phyloP scores from a whole-genome alignment of 805 yeast species.

The Yarrowia deformans region DNA sequence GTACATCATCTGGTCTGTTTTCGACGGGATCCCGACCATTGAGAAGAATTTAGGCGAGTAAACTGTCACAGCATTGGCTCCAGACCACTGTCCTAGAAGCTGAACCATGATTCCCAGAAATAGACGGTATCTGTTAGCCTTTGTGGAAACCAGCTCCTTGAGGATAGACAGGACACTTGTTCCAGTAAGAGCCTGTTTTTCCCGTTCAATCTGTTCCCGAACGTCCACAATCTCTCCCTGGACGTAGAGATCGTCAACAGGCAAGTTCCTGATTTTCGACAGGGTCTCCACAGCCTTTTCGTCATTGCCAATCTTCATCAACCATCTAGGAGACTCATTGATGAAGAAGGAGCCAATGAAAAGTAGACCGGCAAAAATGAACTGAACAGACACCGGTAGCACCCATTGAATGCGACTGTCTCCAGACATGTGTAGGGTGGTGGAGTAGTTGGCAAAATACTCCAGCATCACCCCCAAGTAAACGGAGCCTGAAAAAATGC shows the following conservation, averaged over 20 bases:
- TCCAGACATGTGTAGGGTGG: constrained; percentile 56
- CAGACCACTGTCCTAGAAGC: constrained; percentile 58
- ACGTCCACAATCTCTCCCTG: constrained; percentile 60
- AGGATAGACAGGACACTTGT: constrained; percentile 50
- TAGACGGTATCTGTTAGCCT: constrained; percentile 53
- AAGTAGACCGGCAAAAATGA: constrained; percentile 57
- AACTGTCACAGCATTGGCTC: constrained; percentile 63
- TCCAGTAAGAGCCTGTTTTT: constrained; percentile 48
- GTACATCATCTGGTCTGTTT: constrained; percentile 54
- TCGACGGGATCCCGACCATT: constrained; percentile 56
- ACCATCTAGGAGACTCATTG: constrained; percentile 62
- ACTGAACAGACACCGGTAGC: constrained; percentile 51
- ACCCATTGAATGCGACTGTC: constrained; percentile 58
- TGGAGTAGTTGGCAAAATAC: constrained; percentile 58
- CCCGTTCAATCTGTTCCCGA: constrained; percentile 56
- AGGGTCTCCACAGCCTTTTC: constrained; percentile 55
- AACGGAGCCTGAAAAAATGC: constrained; percentile 65
- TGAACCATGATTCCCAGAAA: constrained; percentile 54
- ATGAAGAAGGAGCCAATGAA: constrained; percentile 56
- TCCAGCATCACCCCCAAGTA: constrained; percentile 61
- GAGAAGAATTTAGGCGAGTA: constrained; percentile 63
- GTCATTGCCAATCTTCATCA: constrained; percentile 54
- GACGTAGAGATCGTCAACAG: constrained; percentile 59
- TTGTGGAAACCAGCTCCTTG: constrained; percentile 52
- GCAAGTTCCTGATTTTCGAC: constrained; percentile 56